A percentile compares a stretch with the other conserved stretches of the same genome.
Evolutionary conservation across 768 basidiomycete genomes (phyloP).

Genomic region (Suillus hirtellus): DNA sequence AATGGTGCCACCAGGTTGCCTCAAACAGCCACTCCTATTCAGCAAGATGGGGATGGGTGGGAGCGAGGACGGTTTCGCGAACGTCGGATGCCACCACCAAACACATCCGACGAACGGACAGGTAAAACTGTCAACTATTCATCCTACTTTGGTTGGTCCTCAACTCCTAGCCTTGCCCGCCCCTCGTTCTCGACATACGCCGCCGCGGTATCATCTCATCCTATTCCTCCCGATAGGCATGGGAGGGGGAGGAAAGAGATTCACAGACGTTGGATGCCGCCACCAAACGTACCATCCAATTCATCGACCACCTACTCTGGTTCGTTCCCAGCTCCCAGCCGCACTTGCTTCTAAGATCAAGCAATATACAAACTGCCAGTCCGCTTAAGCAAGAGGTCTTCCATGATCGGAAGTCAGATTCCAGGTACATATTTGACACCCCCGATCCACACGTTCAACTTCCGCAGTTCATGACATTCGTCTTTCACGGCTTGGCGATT

Average conservation of each 20-base stretch:
- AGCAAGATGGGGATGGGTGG: too few species aligned
- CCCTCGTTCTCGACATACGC: neutral
- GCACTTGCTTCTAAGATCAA: constrained; percentile 25
- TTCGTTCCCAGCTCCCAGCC: constrained; percentile 12
- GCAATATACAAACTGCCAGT: neutral
- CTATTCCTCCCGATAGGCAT: constrained; percentile 49
- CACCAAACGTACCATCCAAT: constrained; percentile 36
- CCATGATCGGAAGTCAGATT: neutral
- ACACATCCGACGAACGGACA: too few species aligned
- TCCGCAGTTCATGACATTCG: neutral
- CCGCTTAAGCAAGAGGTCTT: neutral
- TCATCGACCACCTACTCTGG: constrained; percentile 33
- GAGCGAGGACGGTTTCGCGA: too few species aligned
- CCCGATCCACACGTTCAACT: neutral
- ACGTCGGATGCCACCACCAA: too few species aligned
- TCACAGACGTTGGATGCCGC: constrained; percentile 68
- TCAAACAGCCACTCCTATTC: too few species aligned
- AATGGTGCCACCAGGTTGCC: too few species aligned
- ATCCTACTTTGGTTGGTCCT: neutral
- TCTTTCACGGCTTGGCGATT: neutral
- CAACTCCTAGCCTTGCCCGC: neutral
- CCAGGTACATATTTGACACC: neutral
- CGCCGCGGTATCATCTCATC: too few species aligned
- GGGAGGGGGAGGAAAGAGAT: constrained; percentile 41
- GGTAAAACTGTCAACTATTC: too few species aligned